A percentile compares a stretch with the other conserved stretches of the same genome.
Conservation (phyloP, 2,329 filamentous ascomycete species). For the Colletotrichum sp. region DNA sequence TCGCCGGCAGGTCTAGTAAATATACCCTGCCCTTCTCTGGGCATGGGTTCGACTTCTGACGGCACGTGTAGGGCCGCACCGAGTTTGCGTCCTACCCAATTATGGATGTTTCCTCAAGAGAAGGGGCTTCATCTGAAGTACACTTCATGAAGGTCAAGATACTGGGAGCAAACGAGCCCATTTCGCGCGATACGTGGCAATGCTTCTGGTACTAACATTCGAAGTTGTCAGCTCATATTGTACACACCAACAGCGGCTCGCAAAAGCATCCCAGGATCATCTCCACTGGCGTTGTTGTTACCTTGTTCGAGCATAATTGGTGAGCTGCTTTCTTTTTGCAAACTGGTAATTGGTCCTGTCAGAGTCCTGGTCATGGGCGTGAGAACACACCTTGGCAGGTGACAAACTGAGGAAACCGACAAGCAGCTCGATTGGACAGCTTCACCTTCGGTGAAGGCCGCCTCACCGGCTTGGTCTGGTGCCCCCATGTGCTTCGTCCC, state of each 20-base stretch:
- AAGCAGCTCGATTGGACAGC: not conserved
- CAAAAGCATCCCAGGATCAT: not conserved
- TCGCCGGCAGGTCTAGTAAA: not conserved
- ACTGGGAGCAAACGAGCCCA: not conserved
- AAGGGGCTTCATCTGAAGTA: not conserved
- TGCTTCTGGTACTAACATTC: not conserved
- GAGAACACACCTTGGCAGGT: not conserved
- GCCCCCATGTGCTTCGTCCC: not conserved
- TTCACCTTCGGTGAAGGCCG: constrained; percentile 6
- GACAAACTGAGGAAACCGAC: not conserved
- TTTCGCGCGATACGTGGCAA: not conserved
- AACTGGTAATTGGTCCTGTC: not conserved
- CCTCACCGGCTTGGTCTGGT: constrained; percentile 2
- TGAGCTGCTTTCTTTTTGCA: not conserved
- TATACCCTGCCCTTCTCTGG: not conserved
- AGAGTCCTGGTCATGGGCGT: not conserved
- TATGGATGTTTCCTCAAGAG: not conserved
- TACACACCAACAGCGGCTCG: not conserved
- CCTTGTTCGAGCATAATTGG: not conserved
- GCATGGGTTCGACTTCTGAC: not conserved
- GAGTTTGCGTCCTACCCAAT: not conserved
- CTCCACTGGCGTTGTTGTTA: not conserved
- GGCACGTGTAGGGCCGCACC: not conserved
- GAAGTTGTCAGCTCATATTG: not conserved
- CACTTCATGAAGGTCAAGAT: not conserved